A percentile compares a stretch with the other conserved stretches of the same genome.
phyloP scores from a whole-genome alignment of 768 basidiomycete species.

The Macrolepiota dolichaula region DNA sequence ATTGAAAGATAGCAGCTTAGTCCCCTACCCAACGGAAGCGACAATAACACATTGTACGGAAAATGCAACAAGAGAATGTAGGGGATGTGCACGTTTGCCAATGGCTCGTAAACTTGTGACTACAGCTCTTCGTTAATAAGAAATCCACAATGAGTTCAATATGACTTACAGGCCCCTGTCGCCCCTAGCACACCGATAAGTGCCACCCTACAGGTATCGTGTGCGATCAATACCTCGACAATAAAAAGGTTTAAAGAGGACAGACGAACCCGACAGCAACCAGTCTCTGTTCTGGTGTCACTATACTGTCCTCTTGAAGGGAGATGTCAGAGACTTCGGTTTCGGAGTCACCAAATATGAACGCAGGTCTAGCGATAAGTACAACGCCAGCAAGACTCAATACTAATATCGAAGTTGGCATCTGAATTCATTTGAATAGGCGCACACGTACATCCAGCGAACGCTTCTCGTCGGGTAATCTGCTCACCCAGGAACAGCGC shows the following conservation, averaged over 20 bases:
- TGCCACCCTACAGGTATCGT: constrained; percentile 39
- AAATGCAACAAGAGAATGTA: constrained; percentile 68
- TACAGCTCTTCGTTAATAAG: constrained; percentile 11
- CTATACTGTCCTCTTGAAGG: constrained; percentile 19
- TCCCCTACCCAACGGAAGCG: constrained; percentile 28
- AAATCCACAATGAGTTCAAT: neutral
- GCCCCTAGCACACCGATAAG: constrained; percentile 64
- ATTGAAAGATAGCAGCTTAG: neutral
- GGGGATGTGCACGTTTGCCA: constrained; percentile 65
- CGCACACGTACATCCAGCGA: constrained; percentile 39
- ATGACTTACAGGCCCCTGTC: constrained; percentile 62
- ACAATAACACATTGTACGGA: constrained; percentile 47
- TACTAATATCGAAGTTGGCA: constrained; percentile 30
- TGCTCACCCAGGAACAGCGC: constrained; percentile 60
- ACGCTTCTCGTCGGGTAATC: constrained; percentile 49
- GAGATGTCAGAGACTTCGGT: neutral
- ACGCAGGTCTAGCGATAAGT: constrained; percentile 75
- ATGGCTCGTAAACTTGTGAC: constrained; percentile 50
- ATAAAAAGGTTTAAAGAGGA: neutral
- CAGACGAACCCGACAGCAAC: constrained; percentile 52
- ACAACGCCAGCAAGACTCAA: constrained; percentile 74
- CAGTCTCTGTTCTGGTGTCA: constrained; percentile 39
- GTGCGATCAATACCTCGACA: neutral
- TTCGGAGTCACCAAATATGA: constrained; percentile 54
- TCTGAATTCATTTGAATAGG: neutral